Evolutionary conservation across 139 green algal species (phyloP).

Genomic region (Marvania coccoides): DNA sequence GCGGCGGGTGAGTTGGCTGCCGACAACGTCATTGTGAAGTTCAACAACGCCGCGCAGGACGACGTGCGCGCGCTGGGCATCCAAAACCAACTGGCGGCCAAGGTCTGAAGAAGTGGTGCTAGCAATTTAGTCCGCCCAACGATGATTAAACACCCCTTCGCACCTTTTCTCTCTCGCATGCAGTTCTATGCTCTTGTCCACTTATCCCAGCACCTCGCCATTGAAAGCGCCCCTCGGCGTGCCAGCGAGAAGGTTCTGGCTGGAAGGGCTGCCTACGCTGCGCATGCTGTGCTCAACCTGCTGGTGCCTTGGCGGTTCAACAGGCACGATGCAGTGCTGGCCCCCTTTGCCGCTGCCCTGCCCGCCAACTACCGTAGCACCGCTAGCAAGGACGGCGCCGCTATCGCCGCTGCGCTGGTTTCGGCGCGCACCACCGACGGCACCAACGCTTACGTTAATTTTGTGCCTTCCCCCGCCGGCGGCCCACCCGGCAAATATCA

Average conservation of each 20-base stretch:
- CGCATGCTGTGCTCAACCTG: slow-evolving; percentile 1
- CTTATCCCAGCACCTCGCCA: background rate
- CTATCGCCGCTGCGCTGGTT: background rate
- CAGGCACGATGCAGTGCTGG: background rate
- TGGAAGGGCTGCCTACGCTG: slow-evolving; percentile 12
- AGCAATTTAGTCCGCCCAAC: background rate
- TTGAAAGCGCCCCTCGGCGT: too few relatives aligned
- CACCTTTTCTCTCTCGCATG: background rate
- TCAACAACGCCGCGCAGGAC: background rate
- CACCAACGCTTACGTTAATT: background rate
- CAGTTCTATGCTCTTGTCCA: background rate
- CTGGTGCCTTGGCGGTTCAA: slow-evolving; percentile 4
- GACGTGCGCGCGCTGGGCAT: background rate
- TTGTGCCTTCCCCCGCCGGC: background rate
- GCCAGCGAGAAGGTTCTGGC: background rate
- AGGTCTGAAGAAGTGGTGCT: background rate
- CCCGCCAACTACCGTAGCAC: background rate
- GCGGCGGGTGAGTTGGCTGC: too few relatives aligned
- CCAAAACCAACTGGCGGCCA: background rate
- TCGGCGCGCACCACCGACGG: slow-evolving; percentile 2
- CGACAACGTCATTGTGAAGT: too few relatives aligned
- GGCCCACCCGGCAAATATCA: background rate
- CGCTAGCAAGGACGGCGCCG: background rate
- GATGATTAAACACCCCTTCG: background rate
- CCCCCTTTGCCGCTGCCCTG: background rate